These are phyloP conservation scores for Penicillium sp. DNA, from an alignment of 2,329 filamentous ascomycete genomes.

Conservation along the genomic window DNA sequence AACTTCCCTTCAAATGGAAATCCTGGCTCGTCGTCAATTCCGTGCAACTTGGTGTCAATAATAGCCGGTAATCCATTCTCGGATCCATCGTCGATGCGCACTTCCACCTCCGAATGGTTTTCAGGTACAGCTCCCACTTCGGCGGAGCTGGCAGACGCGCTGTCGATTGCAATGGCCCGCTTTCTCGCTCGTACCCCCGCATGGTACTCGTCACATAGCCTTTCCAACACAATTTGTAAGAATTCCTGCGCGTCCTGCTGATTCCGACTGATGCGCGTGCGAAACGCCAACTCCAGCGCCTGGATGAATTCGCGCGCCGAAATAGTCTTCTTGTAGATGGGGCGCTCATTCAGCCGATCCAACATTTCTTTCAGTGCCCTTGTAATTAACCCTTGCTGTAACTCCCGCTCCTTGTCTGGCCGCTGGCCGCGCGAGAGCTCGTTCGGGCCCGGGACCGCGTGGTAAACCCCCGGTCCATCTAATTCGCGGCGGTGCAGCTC, in stretches of 20 bases:
- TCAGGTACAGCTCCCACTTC: conserved; percentile 12
- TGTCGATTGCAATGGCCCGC: conserved; percentile 29
- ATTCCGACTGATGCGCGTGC: conserved; percentile 84
- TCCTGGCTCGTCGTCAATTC: conserved; percentile 48
- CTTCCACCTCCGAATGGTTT: conserved; percentile 32
- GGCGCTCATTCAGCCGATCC: conserved; percentile 87
- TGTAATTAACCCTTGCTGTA: conserved; percentile 82
- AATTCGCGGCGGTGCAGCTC: conserved; percentile 82
- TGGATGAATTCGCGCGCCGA: conserved; percentile 80
- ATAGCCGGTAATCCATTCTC: conserved; percentile 33
- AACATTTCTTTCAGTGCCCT: conserved; percentile 87
- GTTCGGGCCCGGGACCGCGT: conserved; percentile 53
- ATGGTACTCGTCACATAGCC: conserved; percentile 90
- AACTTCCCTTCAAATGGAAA: conserved; percentile 91
- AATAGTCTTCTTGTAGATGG: conserved; percentile 90
- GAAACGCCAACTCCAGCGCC: conserved; percentile 80
- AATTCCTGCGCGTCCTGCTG: conserved; percentile 99
- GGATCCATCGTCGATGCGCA: conserved; percentile 37
- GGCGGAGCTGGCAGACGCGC: conserved; percentile 18
- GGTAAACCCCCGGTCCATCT: conserved; percentile 74
- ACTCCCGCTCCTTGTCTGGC: conserved; percentile 52
- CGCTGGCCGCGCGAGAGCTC: conserved; percentile 37
- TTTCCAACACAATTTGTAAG: conserved; percentile 86
- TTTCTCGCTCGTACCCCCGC: conserved; percentile 72
- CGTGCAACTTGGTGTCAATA: conserved; percentile 38